Conservation (phyloP, 345 rosid species). For the Populus ilicifolia region DNA sequence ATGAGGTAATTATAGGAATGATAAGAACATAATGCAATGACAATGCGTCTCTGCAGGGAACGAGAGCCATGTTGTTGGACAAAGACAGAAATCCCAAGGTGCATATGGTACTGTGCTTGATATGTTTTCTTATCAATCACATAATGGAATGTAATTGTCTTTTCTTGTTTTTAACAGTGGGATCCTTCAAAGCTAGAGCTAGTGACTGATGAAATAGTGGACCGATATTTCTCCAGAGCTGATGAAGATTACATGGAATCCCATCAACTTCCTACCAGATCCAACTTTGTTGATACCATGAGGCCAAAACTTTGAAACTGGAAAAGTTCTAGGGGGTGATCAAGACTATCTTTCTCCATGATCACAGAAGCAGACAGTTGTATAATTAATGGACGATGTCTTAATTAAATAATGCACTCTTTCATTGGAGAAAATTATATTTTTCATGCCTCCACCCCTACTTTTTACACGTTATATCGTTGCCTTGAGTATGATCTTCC, state of each 20-base stretch:
- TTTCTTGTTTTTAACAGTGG: slow-evolving; percentile 21
- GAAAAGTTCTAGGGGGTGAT: background rate
- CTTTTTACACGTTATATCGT: too few relatives aligned
- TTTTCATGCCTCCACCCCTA: too few relatives aligned
- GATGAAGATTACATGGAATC: slow-evolving; percentile 11
- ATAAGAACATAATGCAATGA: too few relatives aligned
- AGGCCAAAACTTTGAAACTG: slow-evolving; percentile 2
- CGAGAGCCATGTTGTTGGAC: slow-evolving; percentile 18
- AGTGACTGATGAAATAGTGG: slow-evolving; percentile 19
- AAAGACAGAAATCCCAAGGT: slow-evolving; percentile 28
- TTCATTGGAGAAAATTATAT: too few relatives aligned
- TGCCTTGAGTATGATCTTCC: too few relatives aligned
- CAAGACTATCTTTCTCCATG: too few relatives aligned
- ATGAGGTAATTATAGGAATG: slow-evolving; percentile 18
- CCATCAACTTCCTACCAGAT: slow-evolving; percentile 7
- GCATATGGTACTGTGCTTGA: background rate
- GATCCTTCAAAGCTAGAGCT: slow-evolving; percentile 18
- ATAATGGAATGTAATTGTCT: background rate
- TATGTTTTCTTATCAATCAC: background rate
- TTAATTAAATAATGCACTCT: too few relatives aligned
- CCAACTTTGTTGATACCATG: background rate
- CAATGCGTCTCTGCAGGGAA: background rate
- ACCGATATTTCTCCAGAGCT: slow-evolving; percentile 5
- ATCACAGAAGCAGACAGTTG: too few relatives aligned
- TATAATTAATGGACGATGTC: too few relatives aligned